These are phyloP conservation scores for Sordaria brevicollis DNA, from an alignment of 495 filamentous ascomycete species.

Conservation along the genomic window DNA sequence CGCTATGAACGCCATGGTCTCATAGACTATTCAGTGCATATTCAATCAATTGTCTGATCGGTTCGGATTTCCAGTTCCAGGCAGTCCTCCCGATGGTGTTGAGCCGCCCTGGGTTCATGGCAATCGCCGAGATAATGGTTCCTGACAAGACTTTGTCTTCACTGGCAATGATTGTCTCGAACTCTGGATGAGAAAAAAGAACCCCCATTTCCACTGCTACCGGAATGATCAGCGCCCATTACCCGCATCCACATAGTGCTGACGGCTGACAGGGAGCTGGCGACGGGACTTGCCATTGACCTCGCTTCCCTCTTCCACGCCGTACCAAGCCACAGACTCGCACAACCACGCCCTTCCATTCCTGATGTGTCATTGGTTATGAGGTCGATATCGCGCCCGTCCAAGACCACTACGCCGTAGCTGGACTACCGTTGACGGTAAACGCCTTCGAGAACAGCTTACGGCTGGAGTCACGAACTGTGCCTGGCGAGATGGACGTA, in stretches of 20 bases:
- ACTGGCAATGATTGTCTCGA: not conserved
- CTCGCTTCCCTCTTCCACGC: not conserved
- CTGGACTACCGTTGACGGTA: not conserved
- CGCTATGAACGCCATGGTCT: not conserved
- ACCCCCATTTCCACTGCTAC: not conserved
- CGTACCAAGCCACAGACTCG: not conserved
- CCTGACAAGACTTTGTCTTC: not conserved
- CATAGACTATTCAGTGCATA: not conserved
- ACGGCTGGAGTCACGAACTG: not conserved
- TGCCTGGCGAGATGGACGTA: not conserved
- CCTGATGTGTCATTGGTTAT: not conserved
- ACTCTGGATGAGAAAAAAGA: no score
- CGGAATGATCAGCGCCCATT: not conserved
- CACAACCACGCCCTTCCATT: not conserved
- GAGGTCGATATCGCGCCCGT: not conserved
- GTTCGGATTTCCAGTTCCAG: not conserved
- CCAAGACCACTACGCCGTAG: not conserved
- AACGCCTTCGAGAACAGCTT: not conserved
- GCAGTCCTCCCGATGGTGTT: not conserved
- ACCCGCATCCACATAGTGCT: not conserved
- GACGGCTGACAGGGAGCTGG: not conserved
- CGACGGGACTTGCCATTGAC: constrained; percentile 2
- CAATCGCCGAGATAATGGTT: not conserved
- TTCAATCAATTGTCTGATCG: not conserved
- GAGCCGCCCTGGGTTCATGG: not conserved